Base-by-base conservation (phyloP, 345 rosid species). In the Combretum micranthum region DNA sequence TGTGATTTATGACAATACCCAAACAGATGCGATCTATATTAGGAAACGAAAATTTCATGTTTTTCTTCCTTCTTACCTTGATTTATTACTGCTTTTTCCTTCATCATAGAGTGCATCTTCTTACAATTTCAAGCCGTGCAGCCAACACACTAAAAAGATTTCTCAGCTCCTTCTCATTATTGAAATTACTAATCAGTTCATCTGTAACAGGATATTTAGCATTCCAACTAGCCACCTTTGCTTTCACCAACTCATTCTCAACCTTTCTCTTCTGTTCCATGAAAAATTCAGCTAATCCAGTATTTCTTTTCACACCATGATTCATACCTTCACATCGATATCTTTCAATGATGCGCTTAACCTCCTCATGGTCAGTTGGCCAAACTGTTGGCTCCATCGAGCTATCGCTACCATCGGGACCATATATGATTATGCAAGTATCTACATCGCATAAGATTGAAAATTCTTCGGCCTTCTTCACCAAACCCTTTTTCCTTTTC, bases 381-480 rank as follows among this genome's bases (percentile, higher is more conserved):
- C 80, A 76, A 1, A 58, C 55, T 19, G 57, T 64, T 1, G 69
- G 23, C 12, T 55, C 62, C 1, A 50, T 2, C 0, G 50, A 17
- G 51, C 52, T 52, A 3, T 55, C 17, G 14, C 44, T 44, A 20
- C 20, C 49, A 0, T 50, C 50, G 1, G 69, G 61, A 4, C 69
- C 62, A 3, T 55, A 62, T 52, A 76, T 69, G 16, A 76, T 26
- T 37, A 76, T 60, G 37, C 80, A 72, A 0, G 69, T 60, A 45
- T 72, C 66, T 0, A 72, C 80, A 3, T 63, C 60, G n/a, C 77
- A 76, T 0, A 68, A 60, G 44, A 68, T 65, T 5, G 61, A 39
- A 26, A 76, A 76, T 44, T 76, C 77, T 3, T 63, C 47, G 2
- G 64, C 67, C 46, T 76, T 76, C 67, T 76, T 76, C 21, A 42